phyloP scores from a whole-genome alignment of 2,329 filamentous ascomycete species.

The Fusarium tanahbumbuense region DNA sequence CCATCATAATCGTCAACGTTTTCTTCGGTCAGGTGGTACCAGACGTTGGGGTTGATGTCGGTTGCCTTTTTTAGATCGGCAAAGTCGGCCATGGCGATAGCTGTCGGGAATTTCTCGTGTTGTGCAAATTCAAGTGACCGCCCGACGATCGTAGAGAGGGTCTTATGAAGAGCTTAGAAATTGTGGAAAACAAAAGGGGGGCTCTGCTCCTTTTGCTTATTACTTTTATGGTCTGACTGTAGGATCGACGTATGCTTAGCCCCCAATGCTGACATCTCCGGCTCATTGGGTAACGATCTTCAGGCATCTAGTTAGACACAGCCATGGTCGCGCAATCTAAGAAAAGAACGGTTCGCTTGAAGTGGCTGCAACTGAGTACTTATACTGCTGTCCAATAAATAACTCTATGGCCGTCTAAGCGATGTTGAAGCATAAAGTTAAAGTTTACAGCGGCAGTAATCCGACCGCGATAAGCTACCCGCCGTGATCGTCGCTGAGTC shows the following conservation, averaged over 20 bases:
- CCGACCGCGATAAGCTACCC: not conserved
- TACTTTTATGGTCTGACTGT: not conserved
- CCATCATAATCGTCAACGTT: not conserved
- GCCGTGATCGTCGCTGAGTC: not conserved
- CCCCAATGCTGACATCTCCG: not conserved
- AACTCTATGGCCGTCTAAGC: not conserved
- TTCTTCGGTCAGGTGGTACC: not conserved
- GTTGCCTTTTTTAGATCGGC: not conserved
- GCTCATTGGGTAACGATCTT: not conserved
- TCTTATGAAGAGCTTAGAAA: not conserved
- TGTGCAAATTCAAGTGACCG: not conserved
- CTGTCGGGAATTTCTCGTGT: not conserved
- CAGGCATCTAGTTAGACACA: not conserved
- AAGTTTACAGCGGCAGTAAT: not conserved
- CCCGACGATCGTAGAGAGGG: not conserved
- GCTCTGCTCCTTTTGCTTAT: not conserved
- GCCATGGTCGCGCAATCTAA: not conserved
- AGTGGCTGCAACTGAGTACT: accelerated
- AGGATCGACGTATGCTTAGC: not conserved
- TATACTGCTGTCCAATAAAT: not conserved
- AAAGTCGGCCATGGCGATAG: not conserved
- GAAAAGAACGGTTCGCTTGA: not conserved
- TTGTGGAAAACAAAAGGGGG: not conserved
- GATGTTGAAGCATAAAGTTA: not conserved
- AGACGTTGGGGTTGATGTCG: not conserved